Evolutionary conservation across 345 rosid genomes (phyloP), one percentile per base, ranked within the genome.

Genomic region (Salix brachista): DNA sequence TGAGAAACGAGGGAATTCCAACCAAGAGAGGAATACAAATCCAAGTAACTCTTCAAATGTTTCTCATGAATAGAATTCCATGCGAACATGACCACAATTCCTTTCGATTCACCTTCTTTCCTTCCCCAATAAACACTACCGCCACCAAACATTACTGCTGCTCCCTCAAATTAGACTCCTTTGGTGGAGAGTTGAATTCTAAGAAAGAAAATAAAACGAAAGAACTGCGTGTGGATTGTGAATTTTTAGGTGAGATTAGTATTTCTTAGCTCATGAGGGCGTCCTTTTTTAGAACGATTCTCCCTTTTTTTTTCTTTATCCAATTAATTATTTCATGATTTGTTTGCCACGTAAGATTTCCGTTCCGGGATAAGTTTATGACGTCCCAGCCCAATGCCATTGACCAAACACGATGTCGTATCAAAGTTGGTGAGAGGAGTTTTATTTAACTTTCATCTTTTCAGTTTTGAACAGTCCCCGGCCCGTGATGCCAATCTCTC

Each of bases 1-100:
- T 81, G 91, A 46, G 92, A 88, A 79, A 93, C 85, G 71, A 96
- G 96, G 37, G 97, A 90, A 77, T 88, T 87, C 99, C 98, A 96
- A 1, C 94, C 90, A 6, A 96, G 94, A 77, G 99, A 92, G 23
- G 97, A 88, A 79, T 92, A 93, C 77, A 96, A 85, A 83, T 93
- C 92, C 39, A 90, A 82, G 78, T 80, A 88, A 77, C 73, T 86
- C 23, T 76, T 36, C 65, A 92, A 79, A 34, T 84, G 89, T 39
- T 64, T 75, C n/a, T 90, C 89, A 44, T 75, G 80, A 77, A 90
- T 78, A 56, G 96, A 92, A 41, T 88, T 81, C 98, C 99, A 96
- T 14, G 80, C 84, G 79, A 91, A 96, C 7, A 96, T 65, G 80
- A 91, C 98, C 60, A 83, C 98, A 48, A 91, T 88, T 60, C 99